phyloP scores from a whole-genome alignment of 129 eudicot genomes.

The Artemisia annua region DNA sequence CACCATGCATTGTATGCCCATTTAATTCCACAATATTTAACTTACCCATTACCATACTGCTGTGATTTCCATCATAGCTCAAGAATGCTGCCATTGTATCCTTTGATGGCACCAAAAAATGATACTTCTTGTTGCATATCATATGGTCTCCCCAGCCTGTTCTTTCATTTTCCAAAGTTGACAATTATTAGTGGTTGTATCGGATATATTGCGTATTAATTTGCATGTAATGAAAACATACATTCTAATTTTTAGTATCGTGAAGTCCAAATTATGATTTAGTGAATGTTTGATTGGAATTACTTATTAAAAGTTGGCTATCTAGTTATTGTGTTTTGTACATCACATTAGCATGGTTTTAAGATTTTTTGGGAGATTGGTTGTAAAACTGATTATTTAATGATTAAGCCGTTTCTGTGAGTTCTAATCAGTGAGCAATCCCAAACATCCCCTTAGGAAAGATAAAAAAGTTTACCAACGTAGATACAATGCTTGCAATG shows the following conservation, averaged over 20 bases:
- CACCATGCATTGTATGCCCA: conserved; percentile 90
- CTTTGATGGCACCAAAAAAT: conserved; percentile 89
- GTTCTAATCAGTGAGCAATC: too few relatives aligned
- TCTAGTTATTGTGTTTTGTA: too few relatives aligned
- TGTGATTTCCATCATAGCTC: conserved; percentile 43
- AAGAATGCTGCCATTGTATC: conserved; percentile 60
- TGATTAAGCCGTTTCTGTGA: too few relatives aligned
- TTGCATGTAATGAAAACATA: background rate
- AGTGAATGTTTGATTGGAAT: too few relatives aligned
- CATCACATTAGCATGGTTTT: too few relatives aligned
- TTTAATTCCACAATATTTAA: conserved; percentile 69
- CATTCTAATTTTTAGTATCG: too few relatives aligned
- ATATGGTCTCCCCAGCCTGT: conserved; percentile 99
- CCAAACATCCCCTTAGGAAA: background rate
- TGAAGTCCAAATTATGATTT: too few relatives aligned
- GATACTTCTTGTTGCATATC: conserved; percentile 94
- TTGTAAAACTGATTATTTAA: too few relatives aligned
- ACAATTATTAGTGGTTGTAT: conserved; percentile 3
- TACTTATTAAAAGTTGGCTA: too few relatives aligned
- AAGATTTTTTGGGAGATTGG: too few relatives aligned
- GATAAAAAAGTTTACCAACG: conserved; percentile 48
- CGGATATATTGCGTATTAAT: background rate
- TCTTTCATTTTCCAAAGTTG: conserved; percentile 23
- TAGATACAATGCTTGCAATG: conserved; percentile 87
- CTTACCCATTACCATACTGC: conserved; percentile 51